Evolutionary conservation across 2,329 filamentous ascomycete genomes (phyloP).

Genomic region (Fusarium nurragi): DNA sequence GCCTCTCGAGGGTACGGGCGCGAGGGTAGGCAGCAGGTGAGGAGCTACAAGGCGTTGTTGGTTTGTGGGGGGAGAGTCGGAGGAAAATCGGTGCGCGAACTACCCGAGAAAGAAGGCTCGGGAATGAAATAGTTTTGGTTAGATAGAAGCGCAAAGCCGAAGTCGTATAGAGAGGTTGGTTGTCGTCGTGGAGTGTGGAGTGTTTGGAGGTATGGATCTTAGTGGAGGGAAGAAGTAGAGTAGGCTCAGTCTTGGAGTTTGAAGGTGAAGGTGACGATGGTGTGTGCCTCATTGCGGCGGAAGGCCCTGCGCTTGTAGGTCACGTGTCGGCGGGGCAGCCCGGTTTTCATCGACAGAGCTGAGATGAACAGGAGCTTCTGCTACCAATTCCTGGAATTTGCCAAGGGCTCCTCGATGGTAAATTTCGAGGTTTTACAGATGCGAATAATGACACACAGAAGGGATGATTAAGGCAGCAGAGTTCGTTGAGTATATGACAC

Average conservation of each 20-base stretch:
- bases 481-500: background rate
- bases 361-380: constrained; percentile 3
- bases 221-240: constrained; percentile 40
- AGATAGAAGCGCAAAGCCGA: constrained; percentile 28
- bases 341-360: constrained; percentile 21
- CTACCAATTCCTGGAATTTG: constrained; percentile 9
- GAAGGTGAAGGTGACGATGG: constrained; percentile 44
- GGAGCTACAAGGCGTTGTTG: constrained; percentile 33
- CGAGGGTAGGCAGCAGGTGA: constrained; percentile 31
- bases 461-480: background rate
- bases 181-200: constrained; percentile 25
- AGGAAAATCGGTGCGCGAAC: constrained; percentile 32
- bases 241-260: constrained; percentile 43
- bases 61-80: constrained; percentile 25
- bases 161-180: constrained; percentile 29
- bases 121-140: constrained; percentile 20
- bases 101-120: constrained; percentile 30
- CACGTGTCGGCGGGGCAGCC: constrained; percentile 50
- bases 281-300: constrained; percentile 43
- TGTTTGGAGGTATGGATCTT: constrained; percentile 24
- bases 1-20: constrained; percentile 26
- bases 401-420: constrained; percentile 1
- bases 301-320: constrained; percentile 40
- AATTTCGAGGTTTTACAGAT: background rate
- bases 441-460: background rate